These are phyloP conservation scores for Trichoderma reesei DNA, from an alignment of 495 filamentous ascomycete genomes.

Conservation along the genomic window DNA sequence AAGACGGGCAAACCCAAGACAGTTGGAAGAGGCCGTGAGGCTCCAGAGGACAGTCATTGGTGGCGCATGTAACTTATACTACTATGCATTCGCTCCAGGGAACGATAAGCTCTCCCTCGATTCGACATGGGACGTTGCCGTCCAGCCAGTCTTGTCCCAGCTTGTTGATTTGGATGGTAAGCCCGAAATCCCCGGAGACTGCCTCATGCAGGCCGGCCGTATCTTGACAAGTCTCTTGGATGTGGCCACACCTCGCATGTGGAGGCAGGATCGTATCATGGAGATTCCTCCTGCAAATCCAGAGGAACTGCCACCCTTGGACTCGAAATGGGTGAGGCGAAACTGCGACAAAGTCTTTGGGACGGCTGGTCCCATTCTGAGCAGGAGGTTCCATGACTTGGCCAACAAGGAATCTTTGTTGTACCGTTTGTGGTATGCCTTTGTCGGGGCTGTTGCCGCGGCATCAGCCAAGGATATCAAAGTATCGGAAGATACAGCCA, in stretches of 20 bases:
- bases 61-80: conserved; percentile 70
- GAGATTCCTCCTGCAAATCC: conserved; percentile 45
- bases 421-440: conserved; percentile 54
- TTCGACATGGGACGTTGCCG: conserved; percentile 68
- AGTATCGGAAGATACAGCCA: conserved; percentile 69
- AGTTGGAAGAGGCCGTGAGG: conserved; percentile 32
- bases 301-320: conserved; percentile 67
- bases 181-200: conserved; percentile 23
- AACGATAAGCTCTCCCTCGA: conserved; percentile 53
- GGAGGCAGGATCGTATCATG: conserved; percentile 62
- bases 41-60: conserved; percentile 51
- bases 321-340: conserved; percentile 80
- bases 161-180: conserved; percentile 20
- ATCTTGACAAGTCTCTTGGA: conserved; percentile 63
- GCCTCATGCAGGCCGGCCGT: conserved; percentile 41
- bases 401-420: conserved; percentile 36
- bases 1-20: conserved; percentile 48
- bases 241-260: conserved; percentile 51
- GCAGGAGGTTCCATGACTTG: conserved; percentile 42
- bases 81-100: conserved; percentile 73
- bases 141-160: conserved; percentile 45
- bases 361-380: conserved; percentile 55
- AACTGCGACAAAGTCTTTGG: conserved; percentile 51
- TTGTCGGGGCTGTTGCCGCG: conserved; percentile 58
- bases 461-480: conserved; percentile 87